Base-by-base conservation (phyloP, 805 yeast genomes). In the Candida succiphila region DNA sequence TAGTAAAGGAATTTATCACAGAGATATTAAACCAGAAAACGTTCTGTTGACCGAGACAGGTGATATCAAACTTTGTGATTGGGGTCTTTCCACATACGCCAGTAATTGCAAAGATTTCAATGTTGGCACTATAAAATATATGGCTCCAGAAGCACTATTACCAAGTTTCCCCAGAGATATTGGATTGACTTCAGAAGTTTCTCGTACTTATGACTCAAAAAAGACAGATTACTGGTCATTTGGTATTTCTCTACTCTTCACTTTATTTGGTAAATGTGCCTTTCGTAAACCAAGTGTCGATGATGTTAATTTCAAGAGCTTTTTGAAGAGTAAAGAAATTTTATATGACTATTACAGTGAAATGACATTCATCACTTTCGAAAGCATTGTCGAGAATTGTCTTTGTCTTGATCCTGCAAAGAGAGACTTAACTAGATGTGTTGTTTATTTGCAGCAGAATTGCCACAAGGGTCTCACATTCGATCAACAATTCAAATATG, bases 11-110 rank as follows among this genome's bases (percentile, higher is more conserved):
- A 63, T 79, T 12, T 78, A 71, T 41, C 88, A 79, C 51, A 61
- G 88, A 31, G 88, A 79, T 48, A 67, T 79, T 37, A 79, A 79
- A 52, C 88, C 88, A 1, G 88, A 79, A 54, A 79, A 79, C 45
- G 66, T 79, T 20, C 55, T 79, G 22, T 56, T 79, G 33, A 68
- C 67, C 42, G 52, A 53, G 4, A 54, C 62, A 33, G 76, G 78
- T 30, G 51, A 67, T 20, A 61, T 78, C 32, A 79, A 79, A 51
- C 55, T 79, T 31, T 77, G 84, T 36, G 87, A 79, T 51, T 79
- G 85, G 84, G 88, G 88, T 0, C 65, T 78, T 32, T 69, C 83
- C 17, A 72, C 79, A 7, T 30, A 39, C 29, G 40, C 45, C 19
- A 36, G 37, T 17, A 44, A 44, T 18, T 56, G 58, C 32, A 40